Conservation (phyloP, 352 stramenopile genomes). For the Globisporangium cylindrosporum region DNA sequence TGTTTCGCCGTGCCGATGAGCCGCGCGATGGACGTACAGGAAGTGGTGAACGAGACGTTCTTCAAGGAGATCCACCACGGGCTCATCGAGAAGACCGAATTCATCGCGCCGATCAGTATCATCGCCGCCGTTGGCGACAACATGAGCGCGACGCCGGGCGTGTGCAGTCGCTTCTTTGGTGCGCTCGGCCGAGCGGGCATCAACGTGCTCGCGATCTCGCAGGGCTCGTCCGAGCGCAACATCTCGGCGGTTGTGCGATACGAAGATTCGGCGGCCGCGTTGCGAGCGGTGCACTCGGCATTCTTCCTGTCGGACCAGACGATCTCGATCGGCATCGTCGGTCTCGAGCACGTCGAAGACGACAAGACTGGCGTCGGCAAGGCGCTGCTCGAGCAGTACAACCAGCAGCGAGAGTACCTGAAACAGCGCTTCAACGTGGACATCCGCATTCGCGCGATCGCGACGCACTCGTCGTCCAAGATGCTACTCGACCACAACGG, state of each 20-base stretch:
- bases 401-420: slow-evolving; percentile 82
- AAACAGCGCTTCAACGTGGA: slow-evolving; percentile 83
- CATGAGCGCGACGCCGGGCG: slow-evolving; percentile 91
- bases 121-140: slow-evolving; percentile 95
- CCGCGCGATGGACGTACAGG: slow-evolving; percentile 61
- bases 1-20: slow-evolving; percentile 91
- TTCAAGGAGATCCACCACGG: slow-evolving; percentile 88
- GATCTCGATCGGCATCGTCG: slow-evolving; percentile 91
- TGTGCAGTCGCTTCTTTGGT: slow-evolving; percentile 93
- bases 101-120: slow-evolving; percentile 90
- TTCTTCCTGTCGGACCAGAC: slow-evolving; percentile 94
- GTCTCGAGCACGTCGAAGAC: slow-evolving; percentile 60
- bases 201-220: slow-evolving; percentile 94
- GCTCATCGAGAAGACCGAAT: slow-evolving; percentile 78
- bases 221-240: slow-evolving; percentile 93
- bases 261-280: slow-evolving; percentile 86
- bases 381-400: slow-evolving; percentile 85
- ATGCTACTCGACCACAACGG: slow-evolving; percentile 73
- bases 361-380: slow-evolving; percentile 61
- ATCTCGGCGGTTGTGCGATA: slow-evolving; percentile 93
- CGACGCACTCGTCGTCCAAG: slow-evolving; percentile 46
- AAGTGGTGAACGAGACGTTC: slow-evolving; percentile 78
- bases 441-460: slow-evolving; percentile 77
- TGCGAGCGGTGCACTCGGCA: slow-evolving; percentile 92
- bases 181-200: slow-evolving; percentile 92